Evolutionary conservation across 1,284 basidiomycete genomes (phyloP).

Genomic region (Trichosporon sp.): DNA sequence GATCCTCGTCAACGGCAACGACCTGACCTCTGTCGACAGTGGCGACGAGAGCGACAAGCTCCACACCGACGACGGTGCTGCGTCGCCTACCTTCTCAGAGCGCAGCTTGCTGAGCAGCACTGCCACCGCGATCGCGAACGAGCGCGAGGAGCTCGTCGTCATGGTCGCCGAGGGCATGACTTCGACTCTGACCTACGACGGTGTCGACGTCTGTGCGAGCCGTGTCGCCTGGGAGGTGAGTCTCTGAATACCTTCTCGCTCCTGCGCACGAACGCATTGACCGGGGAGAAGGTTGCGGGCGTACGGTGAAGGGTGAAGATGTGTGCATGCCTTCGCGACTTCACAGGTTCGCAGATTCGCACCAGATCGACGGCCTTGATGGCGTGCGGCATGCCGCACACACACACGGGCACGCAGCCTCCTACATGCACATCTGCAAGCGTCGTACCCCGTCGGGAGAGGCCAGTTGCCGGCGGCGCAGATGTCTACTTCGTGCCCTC

Average conservation of each 20-base stretch:
- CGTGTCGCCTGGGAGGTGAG: slow-evolving; percentile 52
- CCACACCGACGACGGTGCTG: neutral
- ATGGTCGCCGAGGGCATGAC: slow-evolving; percentile 53
- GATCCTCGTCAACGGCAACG: neutral
- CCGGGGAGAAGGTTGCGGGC: neutral
- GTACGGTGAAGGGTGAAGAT: neutral
- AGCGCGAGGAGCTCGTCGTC: slow-evolving; percentile 42
- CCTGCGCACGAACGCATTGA: neutral
- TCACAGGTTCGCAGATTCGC: slow-evolving; percentile 9
- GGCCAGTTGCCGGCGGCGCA: neutral
- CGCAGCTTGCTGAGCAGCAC: neutral
- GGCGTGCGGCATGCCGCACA: neutral
- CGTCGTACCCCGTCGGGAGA: neutral
- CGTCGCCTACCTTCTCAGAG: slow-evolving; percentile 5
- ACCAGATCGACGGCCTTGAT: neutral
- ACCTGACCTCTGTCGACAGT: slow-evolving; percentile 10
- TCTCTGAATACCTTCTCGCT: neutral
- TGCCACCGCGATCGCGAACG: neutral
- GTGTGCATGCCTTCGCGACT: neutral
- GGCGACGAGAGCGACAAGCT: slow-evolving; percentile 12
- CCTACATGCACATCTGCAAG: neutral
- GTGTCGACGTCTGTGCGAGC: slow-evolving; percentile 54
- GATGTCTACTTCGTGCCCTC: neutral
- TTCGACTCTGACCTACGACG: slow-evolving; percentile 52
- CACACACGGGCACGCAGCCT: slow-evolving; percentile 5